A percentile compares a stretch with the other conserved stretches of the same genome.
phyloP scores from a whole-genome alignment of 192 early-diverging fungal species.

The Coemansia erecta region DNA sequence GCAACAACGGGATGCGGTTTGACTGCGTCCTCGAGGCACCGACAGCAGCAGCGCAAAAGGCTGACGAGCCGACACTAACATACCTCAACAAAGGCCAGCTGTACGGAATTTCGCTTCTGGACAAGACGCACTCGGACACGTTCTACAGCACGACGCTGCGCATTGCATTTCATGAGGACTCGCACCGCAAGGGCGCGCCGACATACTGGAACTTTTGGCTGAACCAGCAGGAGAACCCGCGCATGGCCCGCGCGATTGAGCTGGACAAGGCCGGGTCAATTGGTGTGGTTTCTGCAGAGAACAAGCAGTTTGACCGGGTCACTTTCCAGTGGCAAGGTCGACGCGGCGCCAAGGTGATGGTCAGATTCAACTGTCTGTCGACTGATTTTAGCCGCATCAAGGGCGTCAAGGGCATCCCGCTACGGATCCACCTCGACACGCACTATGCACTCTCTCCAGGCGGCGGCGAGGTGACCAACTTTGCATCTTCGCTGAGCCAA shows the following conservation, averaged over 20 bases:
- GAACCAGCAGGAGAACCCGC: slow-evolving; percentile 63
- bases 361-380: slow-evolving; percentile 73
- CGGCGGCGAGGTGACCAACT: slow-evolving; percentile 10
- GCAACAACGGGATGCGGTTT: slow-evolving; percentile 28
- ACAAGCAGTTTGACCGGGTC: slow-evolving; percentile 64
- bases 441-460: slow-evolving; percentile 15
- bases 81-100: slow-evolving; percentile 72
- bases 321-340: slow-evolving; percentile 70
- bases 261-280: slow-evolving; percentile 60
- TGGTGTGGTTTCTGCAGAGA: slow-evolving; percentile 58
- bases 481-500: slow-evolving; percentile 18
- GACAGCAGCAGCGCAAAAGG: slow-evolving; percentile 46
- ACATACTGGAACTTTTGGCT: slow-evolving; percentile 75
- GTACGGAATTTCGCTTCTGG: slow-evolving; percentile 58
- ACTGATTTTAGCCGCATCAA: slow-evolving; percentile 81
- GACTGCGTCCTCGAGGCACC: slow-evolving; percentile 46
- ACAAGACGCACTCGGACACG: slow-evolving; percentile 50
- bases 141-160: slow-evolving; percentile 58
- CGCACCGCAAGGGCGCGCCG: slow-evolving; percentile 60
- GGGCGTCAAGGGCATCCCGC: slow-evolving; percentile 74
- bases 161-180: slow-evolving; percentile 70
- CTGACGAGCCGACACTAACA: slow-evolving; percentile 61
- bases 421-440: slow-evolving; percentile 56
- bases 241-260: slow-evolving; percentile 62
- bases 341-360: slow-evolving; percentile 60